Evolutionary conservation across 768 basidiomycete species (phyloP).

Genomic region (Suillus placidus): DNA sequence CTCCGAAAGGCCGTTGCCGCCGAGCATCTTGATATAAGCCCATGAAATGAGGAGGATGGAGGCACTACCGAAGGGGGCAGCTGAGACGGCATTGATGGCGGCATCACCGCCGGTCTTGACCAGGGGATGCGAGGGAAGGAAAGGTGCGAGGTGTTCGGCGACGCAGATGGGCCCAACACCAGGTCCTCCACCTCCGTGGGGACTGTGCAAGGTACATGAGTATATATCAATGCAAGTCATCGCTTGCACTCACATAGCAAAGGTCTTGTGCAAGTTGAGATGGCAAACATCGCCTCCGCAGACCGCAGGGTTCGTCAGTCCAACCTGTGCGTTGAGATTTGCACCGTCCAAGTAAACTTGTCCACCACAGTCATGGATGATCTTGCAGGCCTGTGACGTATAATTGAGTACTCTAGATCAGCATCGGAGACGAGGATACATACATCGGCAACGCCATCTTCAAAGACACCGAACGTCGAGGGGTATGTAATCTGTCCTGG

Average conservation of each 20-base stretch:
- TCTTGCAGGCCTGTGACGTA: slow-evolving; percentile 72
- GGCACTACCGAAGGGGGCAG: slow-evolving; percentile 92
- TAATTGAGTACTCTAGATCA: background rate
- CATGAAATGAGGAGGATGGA: slow-evolving; percentile 96
- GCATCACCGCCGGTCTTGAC: slow-evolving; percentile 64
- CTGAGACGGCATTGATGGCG: slow-evolving; percentile 86
- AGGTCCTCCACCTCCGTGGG: slow-evolving; percentile 97
- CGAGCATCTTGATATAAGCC: slow-evolving; percentile 99
- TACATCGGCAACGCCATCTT: slow-evolving; percentile 82
- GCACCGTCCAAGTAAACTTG: slow-evolving; percentile 97
- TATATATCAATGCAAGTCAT: background rate
- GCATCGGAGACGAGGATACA: slow-evolving; percentile 16
- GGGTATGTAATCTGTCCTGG: slow-evolving; percentile 84
- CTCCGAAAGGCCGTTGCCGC: slow-evolving; percentile 84
- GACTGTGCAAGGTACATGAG: slow-evolving; percentile 46
- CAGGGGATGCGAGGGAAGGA: slow-evolving; percentile 88
- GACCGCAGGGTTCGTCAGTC: slow-evolving; percentile 88
- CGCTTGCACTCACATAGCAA: slow-evolving; percentile 71
- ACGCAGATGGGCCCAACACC: slow-evolving; percentile 97
- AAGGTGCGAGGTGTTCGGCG: slow-evolving; percentile 89
- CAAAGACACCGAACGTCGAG: slow-evolving; percentile 97
- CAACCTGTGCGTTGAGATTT: slow-evolving; percentile 93
- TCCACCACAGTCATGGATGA: slow-evolving; percentile 93
- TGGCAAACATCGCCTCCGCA: slow-evolving; percentile 99
- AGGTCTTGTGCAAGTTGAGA: slow-evolving; percentile 97